Evolutionary conservation across 129 eudicot species (phyloP), one percentile per base, ranked within the genome.

Genomic region (Helichrysum umbraculigerum): DNA sequence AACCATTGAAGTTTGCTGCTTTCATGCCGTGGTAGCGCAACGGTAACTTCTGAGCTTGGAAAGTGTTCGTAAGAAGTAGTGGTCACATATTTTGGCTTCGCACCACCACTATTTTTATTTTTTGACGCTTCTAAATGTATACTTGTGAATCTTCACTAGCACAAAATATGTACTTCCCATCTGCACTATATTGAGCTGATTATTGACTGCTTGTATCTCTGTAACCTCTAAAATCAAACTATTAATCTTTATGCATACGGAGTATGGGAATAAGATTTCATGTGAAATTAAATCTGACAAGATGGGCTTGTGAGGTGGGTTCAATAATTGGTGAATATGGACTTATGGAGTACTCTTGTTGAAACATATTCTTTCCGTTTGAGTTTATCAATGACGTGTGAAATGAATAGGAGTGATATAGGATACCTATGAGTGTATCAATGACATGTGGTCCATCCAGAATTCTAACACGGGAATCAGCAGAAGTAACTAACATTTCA

Each of bases 121-220:
- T 91, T 75, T 94, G 92, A 21, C 85, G 87, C 75, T 83, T 91
- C 99, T 97, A 94, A 41, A 94, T 85, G 62, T 78, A 94, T 14
- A 94, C 96, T 50, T 94, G 90, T 41, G 92, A 87, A 68, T 94
- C 98, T 72, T 94, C 98, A 42, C 98, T 94, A 61, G 97, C 99
- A 61, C 88, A 82, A 16, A 94, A 61, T 21, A 94, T 77, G 70
- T 94, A 85, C 71, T 87, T 91, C 39, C 93, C 97, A 37, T 89
- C 90, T 14, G 86, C 79, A 52, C 80, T 90, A 77, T 85, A 89
- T 51, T 91, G 87, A 58, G 99, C 93, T 54, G 91, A 74, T 44
- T 89, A 89, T 39, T 94, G 99, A 80, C 96, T 94, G 84, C 79
- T 89, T 2, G 92, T 91, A 66, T 91, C 91, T 73, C 76, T 81